Conservation (phyloP, 345 rosid species). For the Schrenkiella parvula region DNA sequence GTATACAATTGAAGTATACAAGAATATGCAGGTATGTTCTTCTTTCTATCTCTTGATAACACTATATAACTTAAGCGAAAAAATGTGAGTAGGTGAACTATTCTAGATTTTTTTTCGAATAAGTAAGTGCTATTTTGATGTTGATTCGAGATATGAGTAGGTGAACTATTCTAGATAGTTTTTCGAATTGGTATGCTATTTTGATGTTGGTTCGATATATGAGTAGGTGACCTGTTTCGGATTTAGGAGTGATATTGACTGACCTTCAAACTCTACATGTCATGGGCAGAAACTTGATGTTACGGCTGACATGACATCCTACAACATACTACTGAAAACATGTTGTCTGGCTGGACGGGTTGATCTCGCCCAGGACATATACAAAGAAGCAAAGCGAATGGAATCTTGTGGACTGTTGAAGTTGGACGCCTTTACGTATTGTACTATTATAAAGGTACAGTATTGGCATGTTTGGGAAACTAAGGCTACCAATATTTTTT, state of each 20-base stretch:
- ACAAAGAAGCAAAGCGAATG: constrained; percentile 64
- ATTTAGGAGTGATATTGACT: neutral
- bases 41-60: constrained; percentile 20
- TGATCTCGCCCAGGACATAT: constrained; percentile 82
- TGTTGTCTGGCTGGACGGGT: constrained; percentile 80
- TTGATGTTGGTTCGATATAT: neutral
- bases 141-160: neutral
- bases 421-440: constrained; percentile 85
- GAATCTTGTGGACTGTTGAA: constrained; percentile 59
- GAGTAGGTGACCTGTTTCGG: neutral
- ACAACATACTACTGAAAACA: constrained; percentile 86
- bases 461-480: neutral
- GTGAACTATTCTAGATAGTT: neutral
- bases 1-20: constrained; percentile 61
- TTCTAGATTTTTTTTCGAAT: neutral
- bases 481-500: neutral
- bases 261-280: constrained; percentile 23
- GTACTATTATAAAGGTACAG: constrained; percentile 82
- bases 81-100: neutral
- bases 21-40: constrained; percentile 61
- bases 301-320: constrained; percentile 70
- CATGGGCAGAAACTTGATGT: constrained; percentile 59
- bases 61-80: neutral
- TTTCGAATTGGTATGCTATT: neutral
- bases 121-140: neutral